Conservation (phyloP, 176 grass and related monocot species). For the Oryza longistaminata region DNA sequence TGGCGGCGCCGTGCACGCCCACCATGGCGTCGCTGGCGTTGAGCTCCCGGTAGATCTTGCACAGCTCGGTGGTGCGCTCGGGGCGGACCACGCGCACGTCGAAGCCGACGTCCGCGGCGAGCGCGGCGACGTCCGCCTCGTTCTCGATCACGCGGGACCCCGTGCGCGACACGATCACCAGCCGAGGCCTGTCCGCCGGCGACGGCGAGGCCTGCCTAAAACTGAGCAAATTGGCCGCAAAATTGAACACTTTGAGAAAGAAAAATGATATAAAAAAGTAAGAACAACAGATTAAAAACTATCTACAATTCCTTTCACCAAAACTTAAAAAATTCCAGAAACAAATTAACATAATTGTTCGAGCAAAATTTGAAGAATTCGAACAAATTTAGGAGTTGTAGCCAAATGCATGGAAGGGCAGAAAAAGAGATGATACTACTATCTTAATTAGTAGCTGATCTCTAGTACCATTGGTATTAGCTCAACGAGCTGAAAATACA, state of each 20-base stretch:
- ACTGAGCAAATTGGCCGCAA: neutral
- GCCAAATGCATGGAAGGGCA: neutral
- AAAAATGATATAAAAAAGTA: neutral
- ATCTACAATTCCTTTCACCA: neutral
- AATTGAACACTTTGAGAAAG: neutral
- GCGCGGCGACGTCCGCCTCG: slow-evolving; percentile 40
- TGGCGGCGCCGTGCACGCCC: slow-evolving; percentile 91
- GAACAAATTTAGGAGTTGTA: neutral
- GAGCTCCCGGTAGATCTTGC: slow-evolving; percentile 68
- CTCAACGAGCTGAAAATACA: neutral
- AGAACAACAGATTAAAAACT: neutral
- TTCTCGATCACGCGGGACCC: slow-evolving; percentile 84
- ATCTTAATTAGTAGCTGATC: neutral
- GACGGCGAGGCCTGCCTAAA: neutral
- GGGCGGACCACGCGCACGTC: slow-evolving; percentile 65
- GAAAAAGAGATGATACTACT: neutral
- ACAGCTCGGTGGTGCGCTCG: slow-evolving; percentile 58
- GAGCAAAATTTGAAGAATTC: neutral
- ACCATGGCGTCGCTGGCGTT: slow-evolving; percentile 93
- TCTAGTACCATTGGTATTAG: neutral
- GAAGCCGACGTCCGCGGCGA: slow-evolving; percentile 56
- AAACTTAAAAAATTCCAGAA: neutral
- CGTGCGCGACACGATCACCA: slow-evolving; percentile 59
- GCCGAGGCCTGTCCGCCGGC: slow-evolving; percentile 6
- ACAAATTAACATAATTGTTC: neutral